phyloP scores from a whole-genome alignment of 2,329 filamentous ascomycete genomes.

The Pseudogymnoascus sp. region DNA sequence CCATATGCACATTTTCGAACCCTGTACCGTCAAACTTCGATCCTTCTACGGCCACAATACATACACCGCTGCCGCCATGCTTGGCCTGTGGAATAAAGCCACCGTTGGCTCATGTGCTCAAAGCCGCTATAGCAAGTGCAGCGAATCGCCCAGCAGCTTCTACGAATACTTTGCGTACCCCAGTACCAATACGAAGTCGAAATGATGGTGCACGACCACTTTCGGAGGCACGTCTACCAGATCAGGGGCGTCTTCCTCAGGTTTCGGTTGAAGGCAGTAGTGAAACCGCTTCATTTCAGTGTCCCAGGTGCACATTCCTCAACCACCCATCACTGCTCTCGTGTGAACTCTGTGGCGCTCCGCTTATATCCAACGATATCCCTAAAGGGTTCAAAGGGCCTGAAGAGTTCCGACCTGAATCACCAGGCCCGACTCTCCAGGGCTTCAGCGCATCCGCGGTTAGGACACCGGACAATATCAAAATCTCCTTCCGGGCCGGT shows the following conservation, averaged over 20 bases:
- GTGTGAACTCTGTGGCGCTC: conserved; percentile 87
- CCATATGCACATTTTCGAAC: conserved; percentile 93
- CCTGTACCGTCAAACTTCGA: conserved; percentile 91
- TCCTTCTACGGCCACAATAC: conserved; percentile 67
- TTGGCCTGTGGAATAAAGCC: conserved; percentile 92
- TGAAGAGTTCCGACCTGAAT: conserved; percentile 52
- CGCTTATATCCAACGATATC: conserved; percentile 52
- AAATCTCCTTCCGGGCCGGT: conserved; percentile 83
- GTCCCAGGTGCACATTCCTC: conserved; percentile 84
- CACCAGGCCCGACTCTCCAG: conserved; percentile 64
- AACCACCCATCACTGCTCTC: conserved; percentile 81
- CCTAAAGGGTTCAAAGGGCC: conserved; percentile 36
- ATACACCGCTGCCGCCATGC: conserved; percentile 78
- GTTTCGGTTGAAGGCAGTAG: conserved; percentile 5
- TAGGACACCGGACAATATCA: conserved; percentile 68
- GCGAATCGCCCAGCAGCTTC: conserved; percentile 43
- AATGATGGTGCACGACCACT: conserved; percentile 19
- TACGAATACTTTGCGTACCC: conserved; percentile 21
- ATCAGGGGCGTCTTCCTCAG: conserved; percentile 11
- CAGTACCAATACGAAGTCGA: conserved; percentile 25
- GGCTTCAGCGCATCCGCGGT: conserved; percentile 28
- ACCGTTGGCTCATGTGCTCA: conserved; percentile 71
- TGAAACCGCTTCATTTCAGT: conserved; percentile 47
- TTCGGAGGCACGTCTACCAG: conserved; percentile 16
- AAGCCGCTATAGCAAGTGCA: conserved; percentile 74